Base-by-base conservation (phyloP, 805 yeast species). In the Ogataea saltuana region DNA sequence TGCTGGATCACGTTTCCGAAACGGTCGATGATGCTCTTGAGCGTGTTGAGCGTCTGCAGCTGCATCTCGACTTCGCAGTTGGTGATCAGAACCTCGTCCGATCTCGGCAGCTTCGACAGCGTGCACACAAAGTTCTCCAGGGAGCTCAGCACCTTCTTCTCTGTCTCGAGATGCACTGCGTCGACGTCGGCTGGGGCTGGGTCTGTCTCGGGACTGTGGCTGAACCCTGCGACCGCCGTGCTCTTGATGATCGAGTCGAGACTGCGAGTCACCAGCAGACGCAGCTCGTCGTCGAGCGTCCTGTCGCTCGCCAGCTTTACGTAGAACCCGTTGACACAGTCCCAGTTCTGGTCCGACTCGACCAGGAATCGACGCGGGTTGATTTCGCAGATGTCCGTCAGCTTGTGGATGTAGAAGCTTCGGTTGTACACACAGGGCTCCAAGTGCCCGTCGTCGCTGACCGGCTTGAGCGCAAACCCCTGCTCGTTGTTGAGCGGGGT, bases 11-110 rank as follows among this genome's bases (percentile, higher is more conserved):
- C 65, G 26, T 74, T 72, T 1, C 95, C 97, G 58, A 80, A 85
- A 52, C 84, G 81, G 55, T 89, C 95, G 23, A 91, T 71, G n/a
- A 90, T 69, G 22, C 74, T 79, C 56, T 81, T 84, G 39, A 91
- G 61, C 0, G 88, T 83, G 21, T 78, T 74, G 30, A 90, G 67
- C 0, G 78, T 64, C 21, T 74, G 74, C 13, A 85, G 71, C 46
- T 83, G 79, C 47, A 88, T 78, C 41, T 85, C 90, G 2, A 81
- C 74, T 51, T 84, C 88, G 23, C 81, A 75, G 49, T 78, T 78
- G 42, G 77, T 66, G 1, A 77, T 61, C 41, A 74, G 55, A 8
- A 70, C 53, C 48, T 76, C 81, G 16, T 57, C 54, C 1, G 80
- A 69, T 42, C 48, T 30, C 0, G 64, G 65, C 10, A 72, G 56